These are phyloP conservation scores for Coniochaeta prunicola DNA, from an alignment of 2,329 filamentous ascomycete genomes.

Conservation along the genomic window DNA sequence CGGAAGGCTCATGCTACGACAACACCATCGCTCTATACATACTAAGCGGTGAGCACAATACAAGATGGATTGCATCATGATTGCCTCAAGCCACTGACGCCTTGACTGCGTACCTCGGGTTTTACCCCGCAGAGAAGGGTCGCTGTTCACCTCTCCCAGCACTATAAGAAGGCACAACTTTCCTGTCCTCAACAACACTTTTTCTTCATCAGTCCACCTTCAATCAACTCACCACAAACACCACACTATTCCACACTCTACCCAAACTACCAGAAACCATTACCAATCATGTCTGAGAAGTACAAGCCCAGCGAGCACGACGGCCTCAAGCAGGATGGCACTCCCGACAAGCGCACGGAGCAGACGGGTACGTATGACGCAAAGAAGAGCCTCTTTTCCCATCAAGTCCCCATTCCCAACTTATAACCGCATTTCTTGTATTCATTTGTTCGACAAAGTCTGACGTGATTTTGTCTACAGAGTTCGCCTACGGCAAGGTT, in stretches of 20 bases:
- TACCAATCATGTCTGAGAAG: not conserved
- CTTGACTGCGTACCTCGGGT: not conserved
- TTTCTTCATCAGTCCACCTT: not conserved
- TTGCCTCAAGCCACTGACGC: not conserved
- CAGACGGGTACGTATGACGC: not conserved
- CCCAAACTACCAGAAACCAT: not conserved
- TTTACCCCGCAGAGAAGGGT: not conserved
- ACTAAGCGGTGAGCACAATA: not conserved
- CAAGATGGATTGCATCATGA: not conserved
- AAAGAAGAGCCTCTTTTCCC: not conserved
- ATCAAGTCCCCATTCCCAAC: no score
- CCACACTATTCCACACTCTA: not conserved
- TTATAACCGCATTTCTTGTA: not conserved
- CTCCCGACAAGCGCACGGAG: not conserved
- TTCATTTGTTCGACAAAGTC: not conserved
- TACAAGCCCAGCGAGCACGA: slow-evolving; percentile 1
- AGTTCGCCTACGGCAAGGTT: slow-evolving; percentile 32
- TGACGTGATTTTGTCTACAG: not conserved
- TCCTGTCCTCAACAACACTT: not conserved
- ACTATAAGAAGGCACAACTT: not conserved
- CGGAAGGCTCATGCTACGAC: no score
- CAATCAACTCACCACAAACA: not conserved
- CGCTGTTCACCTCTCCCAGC: not conserved
- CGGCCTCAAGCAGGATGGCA: slow-evolving; percentile 1
- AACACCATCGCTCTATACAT: not conserved